phyloP scores from a whole-genome alignment of 2,329 filamentous ascomycete genomes.

The Chlorencoelia australis region DNA sequence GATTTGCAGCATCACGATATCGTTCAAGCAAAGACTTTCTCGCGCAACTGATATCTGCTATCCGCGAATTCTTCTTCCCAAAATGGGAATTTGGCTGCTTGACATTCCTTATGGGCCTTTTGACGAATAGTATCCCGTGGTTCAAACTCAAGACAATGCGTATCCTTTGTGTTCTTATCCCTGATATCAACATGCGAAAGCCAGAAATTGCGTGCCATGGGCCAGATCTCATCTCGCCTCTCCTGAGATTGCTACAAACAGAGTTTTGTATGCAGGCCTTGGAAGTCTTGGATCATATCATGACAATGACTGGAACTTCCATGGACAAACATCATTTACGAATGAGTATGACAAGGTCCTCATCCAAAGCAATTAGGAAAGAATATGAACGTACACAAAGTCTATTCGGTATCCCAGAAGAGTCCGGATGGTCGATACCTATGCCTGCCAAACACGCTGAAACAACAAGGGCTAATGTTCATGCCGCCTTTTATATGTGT shows the following conservation, averaged over 20 bases:
- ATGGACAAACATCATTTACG: slow-evolving; percentile 91
- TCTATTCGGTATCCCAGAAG: slow-evolving; percentile 91
- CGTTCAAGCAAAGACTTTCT: slow-evolving; percentile 67
- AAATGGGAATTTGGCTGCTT: slow-evolving; percentile 74
- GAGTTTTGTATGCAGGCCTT: slow-evolving; percentile 90
- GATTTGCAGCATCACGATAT: slow-evolving; percentile 59
- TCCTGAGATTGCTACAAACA: slow-evolving; percentile 81
- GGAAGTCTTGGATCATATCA: slow-evolving; percentile 86
- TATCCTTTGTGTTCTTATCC: slow-evolving; percentile 73
- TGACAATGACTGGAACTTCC: slow-evolving; percentile 83
- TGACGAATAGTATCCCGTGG: slow-evolving; percentile 83
- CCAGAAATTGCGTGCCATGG: slow-evolving; percentile 84
- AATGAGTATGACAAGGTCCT: slow-evolving; percentile 94
- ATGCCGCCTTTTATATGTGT: slow-evolving; percentile 93
- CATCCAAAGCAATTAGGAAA: slow-evolving; percentile 77
- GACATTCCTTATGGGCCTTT: slow-evolving; percentile 79
- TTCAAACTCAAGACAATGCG: slow-evolving; percentile 91
- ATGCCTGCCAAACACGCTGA: slow-evolving; percentile 84
- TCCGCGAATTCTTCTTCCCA: slow-evolving; percentile 72
- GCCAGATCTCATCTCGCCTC: slow-evolving; percentile 87
- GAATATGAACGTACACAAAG: slow-evolving; percentile 93
- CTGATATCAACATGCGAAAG: slow-evolving; percentile 86
- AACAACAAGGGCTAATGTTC: slow-evolving; percentile 80
- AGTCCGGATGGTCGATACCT: slow-evolving; percentile 92
- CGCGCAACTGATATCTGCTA: slow-evolving; percentile 58